Percentiles rank a stretch among this genome's conserved stretches.
These are phyloP conservation scores for Backusella luteola DNA, from an alignment of 192 early-diverging fungal genomes.

Conservation along the genomic window DNA sequence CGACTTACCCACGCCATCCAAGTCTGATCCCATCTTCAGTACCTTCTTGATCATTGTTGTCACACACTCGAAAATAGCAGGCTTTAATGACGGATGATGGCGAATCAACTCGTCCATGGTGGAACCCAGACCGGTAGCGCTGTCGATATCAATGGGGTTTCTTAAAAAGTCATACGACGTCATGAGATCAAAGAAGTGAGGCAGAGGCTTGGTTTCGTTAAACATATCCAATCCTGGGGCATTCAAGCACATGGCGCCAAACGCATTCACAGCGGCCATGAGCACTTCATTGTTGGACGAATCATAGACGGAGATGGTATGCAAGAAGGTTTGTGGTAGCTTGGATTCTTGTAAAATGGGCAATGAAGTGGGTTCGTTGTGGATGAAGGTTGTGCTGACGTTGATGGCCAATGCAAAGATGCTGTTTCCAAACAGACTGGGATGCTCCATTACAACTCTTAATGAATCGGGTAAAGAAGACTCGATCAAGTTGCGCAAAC, in stretches of 20 bases:
- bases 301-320: constrained; percentile 56
- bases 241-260: constrained; percentile 97
- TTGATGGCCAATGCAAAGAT: constrained; percentile 88
- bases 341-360: constrained; percentile 91
- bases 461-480: constrained; percentile 78
- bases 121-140: constrained; percentile 79
- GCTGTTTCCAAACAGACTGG: constrained; percentile 76
- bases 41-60: constrained; percentile 67
- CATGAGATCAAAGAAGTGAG: constrained; percentile 73
- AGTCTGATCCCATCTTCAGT: constrained; percentile 52
- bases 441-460: constrained; percentile 67
- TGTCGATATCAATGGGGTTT: constrained; percentile 78
- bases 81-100: constrained; percentile 87
- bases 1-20: constrained; percentile 24
- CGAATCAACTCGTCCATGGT: constrained; percentile 94
- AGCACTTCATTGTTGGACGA: constrained; percentile 45
- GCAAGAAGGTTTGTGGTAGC: constrained; percentile 82
- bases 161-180: constrained; percentile 75
- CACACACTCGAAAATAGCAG: constrained; percentile 67
- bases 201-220: constrained; percentile 65
- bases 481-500: constrained; percentile 94
- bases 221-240: constrained; percentile 82
- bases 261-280: constrained; percentile 82
- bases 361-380: constrained; percentile 96
- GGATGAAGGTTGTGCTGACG: constrained; percentile 93